Percentiles rank a stretch among this genome's conserved stretches.
These are phyloP conservation scores for Aaosphaeria pasadenensis DNA, from an alignment of 2,329 filamentous ascomycete genomes.

Conservation along the genomic window DNA sequence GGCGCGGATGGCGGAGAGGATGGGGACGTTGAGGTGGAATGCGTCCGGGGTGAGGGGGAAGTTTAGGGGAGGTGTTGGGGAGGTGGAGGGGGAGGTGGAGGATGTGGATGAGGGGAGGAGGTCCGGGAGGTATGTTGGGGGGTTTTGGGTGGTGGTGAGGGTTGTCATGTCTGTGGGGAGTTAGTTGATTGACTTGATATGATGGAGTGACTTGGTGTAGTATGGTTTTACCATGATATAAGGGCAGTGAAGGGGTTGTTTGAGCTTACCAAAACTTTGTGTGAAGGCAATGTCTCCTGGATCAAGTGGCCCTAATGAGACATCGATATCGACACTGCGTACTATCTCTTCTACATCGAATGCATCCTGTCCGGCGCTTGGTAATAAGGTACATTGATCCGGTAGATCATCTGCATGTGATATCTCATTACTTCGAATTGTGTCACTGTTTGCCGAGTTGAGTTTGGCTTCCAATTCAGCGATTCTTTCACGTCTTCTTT, in stretches of 20 bases:
- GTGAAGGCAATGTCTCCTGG: no score
- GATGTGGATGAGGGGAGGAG: constrained; percentile 1
- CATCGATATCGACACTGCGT: no score
- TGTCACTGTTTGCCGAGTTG: background rate
- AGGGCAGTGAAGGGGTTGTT: background rate
- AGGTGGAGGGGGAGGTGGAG: background rate
- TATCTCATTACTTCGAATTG: no score
- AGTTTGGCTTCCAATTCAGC: constrained; percentile 22
- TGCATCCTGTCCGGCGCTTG: no score
- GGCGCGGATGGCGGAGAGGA: constrained; percentile 36
- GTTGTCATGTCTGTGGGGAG: background rate
- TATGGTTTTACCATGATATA: background rate
- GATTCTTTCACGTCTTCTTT: constrained; percentile 22
- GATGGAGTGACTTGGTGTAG: background rate
- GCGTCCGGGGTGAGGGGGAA: constrained; percentile 14
- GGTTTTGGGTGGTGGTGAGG: background rate
- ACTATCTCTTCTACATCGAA: no score
- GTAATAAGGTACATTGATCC: no score
- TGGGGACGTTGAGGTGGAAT: constrained; percentile 27
- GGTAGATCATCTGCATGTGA: no score
- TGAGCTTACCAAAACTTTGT: no score
- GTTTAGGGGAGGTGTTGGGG: background rate
- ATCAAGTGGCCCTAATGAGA: no score
- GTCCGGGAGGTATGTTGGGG: constrained; percentile 2
- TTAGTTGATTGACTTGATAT: background rate